These are phyloP conservation scores for Lentinula aciculospora DNA, from an alignment of 768 basidiomycete genomes.

Conservation along the genomic window DNA sequence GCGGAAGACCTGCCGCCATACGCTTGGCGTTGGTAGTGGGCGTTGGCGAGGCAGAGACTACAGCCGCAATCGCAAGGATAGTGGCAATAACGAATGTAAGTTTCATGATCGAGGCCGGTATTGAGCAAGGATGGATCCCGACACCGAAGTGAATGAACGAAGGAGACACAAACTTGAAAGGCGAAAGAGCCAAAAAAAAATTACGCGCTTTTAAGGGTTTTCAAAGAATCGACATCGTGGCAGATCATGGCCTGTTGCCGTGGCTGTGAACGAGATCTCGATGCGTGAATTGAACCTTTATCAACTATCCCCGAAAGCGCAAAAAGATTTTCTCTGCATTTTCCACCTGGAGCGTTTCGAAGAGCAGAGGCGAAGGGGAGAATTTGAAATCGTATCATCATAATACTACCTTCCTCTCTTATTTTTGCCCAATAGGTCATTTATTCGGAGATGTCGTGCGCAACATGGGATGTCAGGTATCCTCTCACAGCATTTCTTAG, in stretches of 20 bases:
- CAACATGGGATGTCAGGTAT: too few relatives aligned
- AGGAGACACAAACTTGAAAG: neutral
- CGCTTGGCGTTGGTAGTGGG: conserved; percentile 6
- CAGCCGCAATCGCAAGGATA: neutral
- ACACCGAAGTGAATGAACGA: neutral
- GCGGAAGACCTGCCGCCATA: conserved; percentile 7
- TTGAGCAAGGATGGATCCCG: neutral
- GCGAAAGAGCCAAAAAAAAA: neutral
- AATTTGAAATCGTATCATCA: neutral
- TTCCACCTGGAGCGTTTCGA: neutral
- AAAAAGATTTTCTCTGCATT: neutral
- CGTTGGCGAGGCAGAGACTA: neutral
- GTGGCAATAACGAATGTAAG: neutral
- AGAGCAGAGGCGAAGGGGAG: neutral
- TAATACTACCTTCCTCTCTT: too few relatives aligned
- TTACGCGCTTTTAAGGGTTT: neutral
- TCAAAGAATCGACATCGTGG: neutral
- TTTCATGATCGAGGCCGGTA: neutral
- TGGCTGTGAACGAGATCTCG: neutral
- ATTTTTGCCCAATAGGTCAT: too few relatives aligned
- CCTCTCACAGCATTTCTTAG: too few relatives aligned
- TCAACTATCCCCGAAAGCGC: neutral
- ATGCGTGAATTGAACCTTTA: neutral
- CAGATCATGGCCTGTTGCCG: neutral
- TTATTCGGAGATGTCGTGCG: too few relatives aligned